Percentiles rank a stretch among this genome's conserved stretches.
These are phyloP conservation scores for Coemansia sp. DNA, from an alignment of 192 early-diverging fungal genomes.

Conservation along the genomic window DNA sequence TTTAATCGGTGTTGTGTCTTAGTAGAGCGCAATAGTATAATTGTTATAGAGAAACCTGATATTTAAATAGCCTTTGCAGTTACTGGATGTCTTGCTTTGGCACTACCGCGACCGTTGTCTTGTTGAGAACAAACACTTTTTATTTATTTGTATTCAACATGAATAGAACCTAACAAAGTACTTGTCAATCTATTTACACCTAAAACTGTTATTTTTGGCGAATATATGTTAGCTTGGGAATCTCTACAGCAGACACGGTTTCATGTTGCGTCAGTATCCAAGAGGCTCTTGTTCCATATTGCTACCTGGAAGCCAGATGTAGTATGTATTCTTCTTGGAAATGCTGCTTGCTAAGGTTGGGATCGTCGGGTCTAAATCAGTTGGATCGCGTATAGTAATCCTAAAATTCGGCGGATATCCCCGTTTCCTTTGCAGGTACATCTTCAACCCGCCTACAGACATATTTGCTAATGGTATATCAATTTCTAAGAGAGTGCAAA, in stretches of 20 bases:
- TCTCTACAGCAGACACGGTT: not conserved
- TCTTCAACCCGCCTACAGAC: too few species aligned
- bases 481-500: too few species aligned
- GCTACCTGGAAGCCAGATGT: not conserved
- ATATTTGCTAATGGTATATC: too few species aligned
- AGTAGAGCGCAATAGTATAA: not conserved
- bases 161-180: too few species aligned
- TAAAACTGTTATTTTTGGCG: too few species aligned
- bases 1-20: not conserved
- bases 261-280: not conserved
- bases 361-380: not conserved
- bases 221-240: not conserved
- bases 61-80: not conserved
- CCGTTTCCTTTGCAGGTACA: not conserved
- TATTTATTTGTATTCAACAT: too few species aligned
- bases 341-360: not conserved
- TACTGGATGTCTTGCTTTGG: not conserved
- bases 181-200: too few species aligned
- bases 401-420: not conserved
- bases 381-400: not conserved
- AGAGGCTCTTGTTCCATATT: not conserved
- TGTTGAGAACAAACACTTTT: too few species aligned
- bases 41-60: not conserved
- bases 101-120: not conserved
- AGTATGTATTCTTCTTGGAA: not conserved